Base-by-base conservation (phyloP, 2,329 filamentous ascomycete genomes). In the Exophiala xenobiotica region DNA sequence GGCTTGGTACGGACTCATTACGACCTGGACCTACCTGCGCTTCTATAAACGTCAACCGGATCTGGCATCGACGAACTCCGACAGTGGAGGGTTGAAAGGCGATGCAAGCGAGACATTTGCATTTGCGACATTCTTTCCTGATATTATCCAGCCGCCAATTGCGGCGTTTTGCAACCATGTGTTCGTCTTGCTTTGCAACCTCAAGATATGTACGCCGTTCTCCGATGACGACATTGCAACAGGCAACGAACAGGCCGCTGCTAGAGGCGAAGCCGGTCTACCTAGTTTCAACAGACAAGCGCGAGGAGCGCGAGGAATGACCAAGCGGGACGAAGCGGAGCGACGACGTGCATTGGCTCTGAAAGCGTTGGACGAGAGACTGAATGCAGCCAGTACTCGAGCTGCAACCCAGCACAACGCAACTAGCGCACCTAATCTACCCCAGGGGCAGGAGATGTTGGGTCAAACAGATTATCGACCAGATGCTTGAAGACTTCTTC, bases 31-130 rank as follows among this genome's bases (percentile, higher is more conserved):
- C 37, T 97, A 97, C 70, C 83, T 99, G 14, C 89, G 93, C 61
- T 99, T 97, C 77, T 96, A 89, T 77, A 95, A 96, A 73, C 67
- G 66, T 24, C 74, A 76, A 54, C 78, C 74, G n/a, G 80, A 77
- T 53, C 70, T 78, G 4, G 77, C 78, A 0, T 77, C 77, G 1
- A 74, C 77, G 2, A 74, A 75, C 3, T 81, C 78, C 6, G 76
- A 76, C 42, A 75, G 77, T 46, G 71, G 66, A 4, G 73, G 75
- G 6, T 81, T 95, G 61, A 87, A 86, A 58, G 93, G 93, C 57
- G 93, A 99, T 68, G 89, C 93, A 27, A 95, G 88, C 69, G 93
- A 99, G 70, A 96, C 91, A 0, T 99, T 99, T 67, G 87, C 91
- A 6, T 95, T 99, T 68, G 86, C 90, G 59, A 90, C 93, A 64